A percentile compares a stretch with the other conserved stretches of the same genome.
Evolutionary conservation across 2,329 filamentous ascomycete species (phyloP).

Genomic region (Aschersonia sp.): DNA sequence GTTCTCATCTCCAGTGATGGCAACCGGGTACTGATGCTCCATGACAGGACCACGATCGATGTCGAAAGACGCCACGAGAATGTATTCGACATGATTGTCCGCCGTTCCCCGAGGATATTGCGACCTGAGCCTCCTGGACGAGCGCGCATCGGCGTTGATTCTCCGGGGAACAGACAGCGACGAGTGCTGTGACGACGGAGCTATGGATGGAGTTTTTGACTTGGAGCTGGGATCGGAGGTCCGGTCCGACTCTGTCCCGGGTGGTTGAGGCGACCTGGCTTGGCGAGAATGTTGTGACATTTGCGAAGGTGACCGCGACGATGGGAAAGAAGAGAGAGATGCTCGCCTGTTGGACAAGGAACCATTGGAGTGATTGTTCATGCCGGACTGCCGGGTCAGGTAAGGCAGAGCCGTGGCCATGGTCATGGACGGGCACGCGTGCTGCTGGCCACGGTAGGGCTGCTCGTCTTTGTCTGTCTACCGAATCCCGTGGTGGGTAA

Average conservation of each 20-base stretch:
- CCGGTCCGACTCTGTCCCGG: constrained; percentile 35
- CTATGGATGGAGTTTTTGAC: constrained; percentile 44
- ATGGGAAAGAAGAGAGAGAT: constrained; percentile 51
- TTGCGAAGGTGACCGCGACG: constrained; percentile 41
- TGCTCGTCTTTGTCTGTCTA: not conserved
- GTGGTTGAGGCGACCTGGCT: constrained; percentile 39
- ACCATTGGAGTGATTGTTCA: constrained; percentile 19
- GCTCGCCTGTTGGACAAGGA: constrained; percentile 24
- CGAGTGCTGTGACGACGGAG: constrained; percentile 47
- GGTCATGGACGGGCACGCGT: not conserved
- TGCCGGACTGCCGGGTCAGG: constrained; percentile 22
- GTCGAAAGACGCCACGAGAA: constrained; percentile 92
- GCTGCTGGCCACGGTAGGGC: not conserved
- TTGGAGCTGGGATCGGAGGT: constrained; percentile 45
- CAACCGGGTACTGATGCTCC: constrained; percentile 93
- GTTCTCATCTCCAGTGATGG: constrained; percentile 92
- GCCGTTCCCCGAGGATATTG: constrained; percentile 60
- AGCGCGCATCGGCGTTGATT: constrained; percentile 34
- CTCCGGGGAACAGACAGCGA: constrained; percentile 38
- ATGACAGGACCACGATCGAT: constrained; percentile 92
- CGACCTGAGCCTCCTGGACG: constrained; percentile 46
- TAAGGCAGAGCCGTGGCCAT: constrained; percentile 26
- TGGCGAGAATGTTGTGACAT: constrained; percentile 40
- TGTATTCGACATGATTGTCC: constrained; percentile 97
- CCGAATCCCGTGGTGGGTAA: not conserved